A percentile compares a stretch with the other conserved stretches of the same genome.
phyloP scores from a whole-genome alignment of 1,284 basidiomycete genomes.

The Ustilago curta region DNA sequence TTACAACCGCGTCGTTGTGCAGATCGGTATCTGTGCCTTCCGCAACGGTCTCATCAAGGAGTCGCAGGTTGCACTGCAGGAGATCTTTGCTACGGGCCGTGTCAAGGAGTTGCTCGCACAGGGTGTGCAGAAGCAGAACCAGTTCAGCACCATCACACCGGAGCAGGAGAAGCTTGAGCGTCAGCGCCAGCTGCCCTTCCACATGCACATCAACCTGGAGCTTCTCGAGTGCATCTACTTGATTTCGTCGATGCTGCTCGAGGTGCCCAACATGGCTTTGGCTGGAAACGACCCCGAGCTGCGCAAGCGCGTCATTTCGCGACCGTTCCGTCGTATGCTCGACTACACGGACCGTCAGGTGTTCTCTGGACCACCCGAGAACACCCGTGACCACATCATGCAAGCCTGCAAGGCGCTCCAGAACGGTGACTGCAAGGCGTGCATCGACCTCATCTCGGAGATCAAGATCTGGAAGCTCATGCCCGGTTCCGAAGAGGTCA shows the following conservation, averaged over 20 bases:
- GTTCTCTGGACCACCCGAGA: conserved; percentile 98
- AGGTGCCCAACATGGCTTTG: conserved; percentile 93
- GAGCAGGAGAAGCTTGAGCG: conserved; percentile 98
- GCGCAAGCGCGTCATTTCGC: conserved; percentile 82
- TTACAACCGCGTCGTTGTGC: conserved; percentile 97
- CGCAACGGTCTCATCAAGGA: conserved; percentile 93
- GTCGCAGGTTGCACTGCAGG: conserved; percentile 89
- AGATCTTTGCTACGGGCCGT: conserved; percentile 94
- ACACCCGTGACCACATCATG: conserved; percentile 98
- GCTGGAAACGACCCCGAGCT: conserved; percentile 89
- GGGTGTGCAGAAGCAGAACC: conserved; percentile 87
- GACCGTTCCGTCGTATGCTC: conserved; percentile 92
- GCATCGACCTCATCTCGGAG: conserved; percentile 88
- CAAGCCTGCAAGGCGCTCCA: conserved; percentile 97
- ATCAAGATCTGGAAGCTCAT: conserved; percentile 99
- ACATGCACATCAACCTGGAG: conserved; percentile 99
- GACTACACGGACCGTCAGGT: conserved; percentile 98
- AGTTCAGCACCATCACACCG: conserved; percentile 82
- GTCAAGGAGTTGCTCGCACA: conserved; percentile 97
- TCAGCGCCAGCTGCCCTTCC: conserved; percentile 95
- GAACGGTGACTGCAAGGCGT: conserved; percentile 96
- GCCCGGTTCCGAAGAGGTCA: conserved; percentile 85
- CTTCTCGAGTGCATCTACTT: conserved; percentile 96
- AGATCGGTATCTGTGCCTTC: conserved; percentile 97
- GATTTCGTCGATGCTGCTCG: conserved; percentile 97